These are phyloP conservation scores for Ogataea methanolica DNA, from an alignment of 805 yeast genomes.

Conservation along the genomic window DNA sequence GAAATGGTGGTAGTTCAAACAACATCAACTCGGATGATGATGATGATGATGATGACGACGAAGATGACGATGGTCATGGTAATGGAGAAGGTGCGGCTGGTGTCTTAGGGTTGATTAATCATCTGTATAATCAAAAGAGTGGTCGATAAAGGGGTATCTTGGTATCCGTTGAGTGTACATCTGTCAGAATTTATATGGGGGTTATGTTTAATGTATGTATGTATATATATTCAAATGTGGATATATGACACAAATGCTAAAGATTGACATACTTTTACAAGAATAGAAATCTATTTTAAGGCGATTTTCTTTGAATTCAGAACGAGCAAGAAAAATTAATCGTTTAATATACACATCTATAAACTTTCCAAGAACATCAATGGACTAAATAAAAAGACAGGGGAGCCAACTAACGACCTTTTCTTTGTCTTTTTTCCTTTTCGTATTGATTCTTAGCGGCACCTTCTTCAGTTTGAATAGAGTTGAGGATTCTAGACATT, in stretches of 20 bases:
- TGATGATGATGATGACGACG: conserved; percentile 19
- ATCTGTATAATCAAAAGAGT: conserved; percentile 58
- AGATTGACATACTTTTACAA: too few species aligned
- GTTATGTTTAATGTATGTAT: neutral
- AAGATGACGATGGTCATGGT: conserved; percentile 30
- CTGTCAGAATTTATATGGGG: neutral
- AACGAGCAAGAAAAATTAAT: too few species aligned
- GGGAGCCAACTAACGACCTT: conserved; percentile 31
- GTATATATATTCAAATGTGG: neutral
- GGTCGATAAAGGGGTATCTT: conserved; percentile 3
- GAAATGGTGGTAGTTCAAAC: neutral
- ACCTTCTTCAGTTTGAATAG: conserved; percentile 91
- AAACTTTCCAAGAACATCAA: too few species aligned
- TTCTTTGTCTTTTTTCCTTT: conserved; percentile 69
- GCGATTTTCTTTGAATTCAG: too few species aligned
- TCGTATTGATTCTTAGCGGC: conserved; percentile 91
- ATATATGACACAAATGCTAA: neutral
- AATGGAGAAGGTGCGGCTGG: conserved; percentile 33
- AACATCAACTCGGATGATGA: neutral
- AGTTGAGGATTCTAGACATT: conserved; percentile 81
- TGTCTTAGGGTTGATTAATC: conserved; percentile 71
- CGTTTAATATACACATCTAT: too few species aligned
- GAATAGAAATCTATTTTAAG: too few species aligned
- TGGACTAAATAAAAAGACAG: too few species aligned
- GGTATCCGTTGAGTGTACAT: neutral